Base-by-base conservation (phyloP, 139 green algal species). In the Picochlorum sp. region DNA sequence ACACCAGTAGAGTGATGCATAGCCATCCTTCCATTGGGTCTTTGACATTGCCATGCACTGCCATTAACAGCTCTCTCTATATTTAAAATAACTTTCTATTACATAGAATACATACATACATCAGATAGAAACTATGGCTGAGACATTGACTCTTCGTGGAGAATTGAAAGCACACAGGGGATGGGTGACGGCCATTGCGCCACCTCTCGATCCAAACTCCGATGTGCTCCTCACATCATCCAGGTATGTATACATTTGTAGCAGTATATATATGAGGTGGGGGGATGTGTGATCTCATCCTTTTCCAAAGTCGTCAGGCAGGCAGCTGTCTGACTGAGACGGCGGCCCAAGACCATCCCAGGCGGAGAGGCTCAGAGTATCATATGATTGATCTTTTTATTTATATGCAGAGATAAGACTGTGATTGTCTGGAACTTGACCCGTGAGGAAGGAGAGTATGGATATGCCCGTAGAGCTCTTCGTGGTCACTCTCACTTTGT, bases 361-460 rank as follows among this genome's bases (percentile, higher is more conserved):
- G 34, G 5, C 34, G 8, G 28, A 30, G 28, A 30, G 28, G 4
- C 28, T 30, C 28, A 30, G 6, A 13, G 5, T 41, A 9, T 41
- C 34, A 14, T 11, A 41, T 41, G 11, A 9, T 21, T 54, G 47
- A 54, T 20, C 3, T 23, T 21, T n/a, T n/a, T n/a, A n/a, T n/a
- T 20, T 54, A 21, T 23, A 54, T 52, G 45, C 80, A 94, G 90
- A 49, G 94, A 99, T 82, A 98, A 98, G 90, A 87, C 82, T 20
- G 80, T 98, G 50, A 88, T 99, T 58, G 72, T 97, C 44, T 99
- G 94, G 94, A 75, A 84, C 57, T 85, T 99, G 65, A 91, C 69
- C 55, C 61, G 76, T 30, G 82, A 92, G 60, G 84, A 95, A 65
- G 75, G 62, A 49, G 79, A 86, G 64, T 95, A 95, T 62, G 94